Conservation (phyloP, 1,284 basidiomycete species). For the Agaricales sp. region DNA sequence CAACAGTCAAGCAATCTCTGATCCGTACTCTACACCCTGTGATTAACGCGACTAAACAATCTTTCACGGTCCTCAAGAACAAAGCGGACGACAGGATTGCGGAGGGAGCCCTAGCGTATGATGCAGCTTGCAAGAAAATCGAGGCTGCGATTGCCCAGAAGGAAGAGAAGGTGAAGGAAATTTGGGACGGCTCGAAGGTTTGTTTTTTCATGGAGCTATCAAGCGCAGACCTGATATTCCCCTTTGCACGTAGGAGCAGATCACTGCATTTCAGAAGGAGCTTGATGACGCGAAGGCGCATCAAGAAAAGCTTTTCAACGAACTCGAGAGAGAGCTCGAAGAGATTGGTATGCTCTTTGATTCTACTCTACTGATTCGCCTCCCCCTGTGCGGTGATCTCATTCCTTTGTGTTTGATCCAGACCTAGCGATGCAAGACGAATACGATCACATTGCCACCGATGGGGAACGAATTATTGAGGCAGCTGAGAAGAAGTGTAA, state of each 20-base stretch:
- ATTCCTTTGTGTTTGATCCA: neutral
- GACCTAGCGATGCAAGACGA: neutral
- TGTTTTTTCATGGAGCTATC: neutral
- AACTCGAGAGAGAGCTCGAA: neutral
- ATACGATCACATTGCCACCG: neutral
- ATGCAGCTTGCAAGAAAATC: neutral
- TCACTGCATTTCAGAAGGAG: neutral
- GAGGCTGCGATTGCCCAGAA: neutral
- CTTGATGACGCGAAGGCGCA: neutral
- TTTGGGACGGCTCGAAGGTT: neutral
- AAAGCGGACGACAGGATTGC: neutral
- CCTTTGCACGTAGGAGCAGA: neutral
- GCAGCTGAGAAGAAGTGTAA: conserved; percentile 1
- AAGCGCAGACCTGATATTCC: neutral
- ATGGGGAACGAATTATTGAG: neutral
- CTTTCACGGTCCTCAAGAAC: neutral
- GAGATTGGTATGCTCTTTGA: neutral
- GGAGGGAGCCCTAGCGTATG: neutral
- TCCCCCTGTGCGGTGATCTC: neutral
- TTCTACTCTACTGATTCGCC: neutral
- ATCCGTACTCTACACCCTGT: neutral
- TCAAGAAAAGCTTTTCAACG: neutral
- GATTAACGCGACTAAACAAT: neutral
- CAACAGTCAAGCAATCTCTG: neutral
- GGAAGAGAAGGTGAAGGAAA: neutral